Conservation (phyloP, 1,284 basidiomycete genomes). For the Puccinia novopanici region DNA sequence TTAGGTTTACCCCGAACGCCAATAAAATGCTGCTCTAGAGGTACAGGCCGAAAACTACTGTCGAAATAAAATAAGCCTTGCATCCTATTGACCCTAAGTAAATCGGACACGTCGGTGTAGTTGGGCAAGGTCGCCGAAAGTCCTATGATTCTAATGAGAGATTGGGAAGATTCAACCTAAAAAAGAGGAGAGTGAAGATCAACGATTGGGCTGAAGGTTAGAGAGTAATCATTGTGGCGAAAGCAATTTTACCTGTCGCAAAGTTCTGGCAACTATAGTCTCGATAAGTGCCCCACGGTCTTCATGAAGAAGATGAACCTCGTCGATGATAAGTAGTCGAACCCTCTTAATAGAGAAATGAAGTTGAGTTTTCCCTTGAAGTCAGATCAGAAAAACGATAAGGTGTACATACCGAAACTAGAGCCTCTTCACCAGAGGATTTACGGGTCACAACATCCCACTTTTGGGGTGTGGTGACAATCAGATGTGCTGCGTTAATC, state of each 20-base stretch:
- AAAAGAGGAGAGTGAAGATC: not conserved
- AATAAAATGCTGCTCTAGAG: constrained; percentile 95
- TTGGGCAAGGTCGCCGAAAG: constrained; percentile 98
- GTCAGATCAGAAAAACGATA: not conserved
- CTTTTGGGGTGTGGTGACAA: constrained; percentile 99
- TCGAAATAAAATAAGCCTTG: constrained; percentile 98
- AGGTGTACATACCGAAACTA: constrained; percentile 66
- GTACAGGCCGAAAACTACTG: constrained; percentile 93
- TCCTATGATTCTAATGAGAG: constrained; percentile 95
- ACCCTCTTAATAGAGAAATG: constrained; percentile 63
- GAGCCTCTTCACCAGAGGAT: constrained; percentile 91
- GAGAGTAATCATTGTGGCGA: not conserved
- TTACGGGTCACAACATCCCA: constrained; percentile 99
- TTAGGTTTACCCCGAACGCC: constrained; percentile 90
- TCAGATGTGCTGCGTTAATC: constrained; percentile 93
- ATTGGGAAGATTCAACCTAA: constrained; percentile 87
- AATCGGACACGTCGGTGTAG: constrained; percentile 94
- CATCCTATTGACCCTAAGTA: constrained; percentile 83
- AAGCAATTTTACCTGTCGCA: constrained; percentile 70
- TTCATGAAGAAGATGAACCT: constrained; percentile 96
- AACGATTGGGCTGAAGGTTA: not conserved
- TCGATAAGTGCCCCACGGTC: constrained; percentile 98
- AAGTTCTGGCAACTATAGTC: constrained; percentile 92
- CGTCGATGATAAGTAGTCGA: constrained; percentile 94
- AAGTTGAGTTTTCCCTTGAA: not conserved